These are phyloP conservation scores for Russula sp. DNA, from an alignment of 768 basidiomycete genomes.

Conservation along the genomic window DNA sequence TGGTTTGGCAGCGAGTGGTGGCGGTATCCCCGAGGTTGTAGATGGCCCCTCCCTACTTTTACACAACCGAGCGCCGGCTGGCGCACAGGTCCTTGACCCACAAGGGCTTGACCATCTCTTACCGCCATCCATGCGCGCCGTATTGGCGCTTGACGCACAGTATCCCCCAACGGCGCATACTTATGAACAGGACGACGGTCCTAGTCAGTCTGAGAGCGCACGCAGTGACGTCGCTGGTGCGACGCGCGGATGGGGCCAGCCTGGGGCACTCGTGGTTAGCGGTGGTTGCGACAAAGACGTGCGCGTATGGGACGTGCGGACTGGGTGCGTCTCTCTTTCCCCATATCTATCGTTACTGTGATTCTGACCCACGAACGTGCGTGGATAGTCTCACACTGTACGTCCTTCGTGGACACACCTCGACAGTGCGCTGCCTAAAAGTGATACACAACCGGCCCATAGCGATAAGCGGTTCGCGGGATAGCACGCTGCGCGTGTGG, in stretches of 20 bases:
- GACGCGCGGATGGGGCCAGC: conserved; percentile 87
- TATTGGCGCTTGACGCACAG: conserved; percentile 46
- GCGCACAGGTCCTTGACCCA: conserved; percentile 19
- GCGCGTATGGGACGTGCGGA: conserved; percentile 85
- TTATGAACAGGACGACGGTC: neutral
- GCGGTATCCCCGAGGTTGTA: conserved; percentile 15
- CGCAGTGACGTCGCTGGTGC: conserved; percentile 56
- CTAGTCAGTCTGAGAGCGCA: conserved; percentile 8
- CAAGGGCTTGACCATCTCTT: conserved; percentile 35
- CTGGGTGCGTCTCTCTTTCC: conserved; percentile 58
- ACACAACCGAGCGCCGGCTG: conserved; percentile 28
- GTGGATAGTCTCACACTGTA: conserved; percentile 39
- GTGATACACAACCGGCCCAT: conserved; percentile 83
- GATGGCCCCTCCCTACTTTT: conserved; percentile 18
- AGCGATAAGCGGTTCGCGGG: conserved; percentile 87
- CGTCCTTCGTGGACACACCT: conserved; percentile 76
- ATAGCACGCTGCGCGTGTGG: conserved; percentile 86
- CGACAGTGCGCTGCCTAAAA: conserved; percentile 88
- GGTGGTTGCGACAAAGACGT: conserved; percentile 91
- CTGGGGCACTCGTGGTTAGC: conserved; percentile 76
- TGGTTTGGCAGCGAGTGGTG: neutral
- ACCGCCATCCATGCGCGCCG: conserved; percentile 45
- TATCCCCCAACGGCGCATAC: conserved; percentile 7
- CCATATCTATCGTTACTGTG: neutral
- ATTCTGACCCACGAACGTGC: neutral